phyloP scores from a whole-genome alignment of 2,329 filamentous ascomycete genomes.

The Fusarium nygamai region DNA sequence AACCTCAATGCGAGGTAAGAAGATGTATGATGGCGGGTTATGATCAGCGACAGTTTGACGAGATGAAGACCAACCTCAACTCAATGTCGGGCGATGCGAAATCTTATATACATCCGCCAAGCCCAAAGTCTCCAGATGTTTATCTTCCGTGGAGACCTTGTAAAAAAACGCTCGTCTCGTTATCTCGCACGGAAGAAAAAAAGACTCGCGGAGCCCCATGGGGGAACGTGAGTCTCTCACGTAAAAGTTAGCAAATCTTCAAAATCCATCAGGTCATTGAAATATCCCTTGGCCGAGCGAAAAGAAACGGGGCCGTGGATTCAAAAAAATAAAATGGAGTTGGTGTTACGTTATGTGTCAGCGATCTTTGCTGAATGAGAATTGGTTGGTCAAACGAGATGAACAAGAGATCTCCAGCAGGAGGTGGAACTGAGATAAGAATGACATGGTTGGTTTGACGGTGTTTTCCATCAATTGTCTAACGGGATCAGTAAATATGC shows the following conservation, averaged over 20 bases:
- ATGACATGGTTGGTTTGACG: background rate
- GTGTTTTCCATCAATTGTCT: background rate
- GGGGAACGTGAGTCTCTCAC: slow-evolving; percentile 28
- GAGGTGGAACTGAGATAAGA: slow-evolving; percentile 7
- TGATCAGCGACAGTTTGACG: background rate
- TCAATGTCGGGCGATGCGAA: background rate
- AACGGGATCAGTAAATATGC: background rate
- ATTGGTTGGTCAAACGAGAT: background rate
- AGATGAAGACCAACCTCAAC: slow-evolving; percentile 8
- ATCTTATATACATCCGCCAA: slow-evolving; percentile 33
- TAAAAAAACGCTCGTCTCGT: background rate
- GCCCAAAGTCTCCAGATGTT: slow-evolving; percentile 9
- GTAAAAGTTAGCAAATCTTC: slow-evolving; percentile 38
- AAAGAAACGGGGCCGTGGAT: slow-evolving; percentile 6
- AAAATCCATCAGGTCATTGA: slow-evolving; percentile 31
- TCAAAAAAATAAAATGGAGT: background rate
- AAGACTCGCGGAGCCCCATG: slow-evolving; percentile 33
- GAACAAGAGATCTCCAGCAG: background rate
- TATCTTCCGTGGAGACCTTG: slow-evolving; percentile 12
- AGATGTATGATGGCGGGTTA: background rate
- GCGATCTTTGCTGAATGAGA: slow-evolving; percentile 30
- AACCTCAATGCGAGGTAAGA: background rate
- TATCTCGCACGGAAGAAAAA: slow-evolving; percentile 5
- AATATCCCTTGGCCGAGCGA: slow-evolving; percentile 1
- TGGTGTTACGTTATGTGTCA: slow-evolving; percentile 32